Evolutionary conservation across 495 filamentous ascomycete genomes (phyloP).

Genomic region (Aspergillus funiculosus): DNA sequence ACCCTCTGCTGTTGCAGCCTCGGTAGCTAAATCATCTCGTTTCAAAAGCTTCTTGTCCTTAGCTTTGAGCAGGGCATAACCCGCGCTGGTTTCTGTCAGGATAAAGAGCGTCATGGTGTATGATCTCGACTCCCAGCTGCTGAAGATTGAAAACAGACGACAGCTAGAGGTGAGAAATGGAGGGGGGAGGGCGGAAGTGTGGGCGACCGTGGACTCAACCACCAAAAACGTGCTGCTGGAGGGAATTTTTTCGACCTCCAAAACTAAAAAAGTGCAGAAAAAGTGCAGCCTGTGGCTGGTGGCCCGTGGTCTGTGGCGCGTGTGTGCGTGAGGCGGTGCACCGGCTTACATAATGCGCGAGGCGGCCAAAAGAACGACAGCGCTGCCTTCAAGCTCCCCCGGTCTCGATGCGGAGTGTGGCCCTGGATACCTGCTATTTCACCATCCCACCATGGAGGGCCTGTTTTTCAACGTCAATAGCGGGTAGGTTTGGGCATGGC

Average conservation of each 20-base stretch:
- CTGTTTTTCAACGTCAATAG: slow-evolving; percentile 94
- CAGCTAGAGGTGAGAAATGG: slow-evolving; percentile 15
- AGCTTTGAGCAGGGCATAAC: slow-evolving; percentile 96
- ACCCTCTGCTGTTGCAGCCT: slow-evolving; percentile 75
- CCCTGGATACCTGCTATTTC: slow-evolving; percentile 14
- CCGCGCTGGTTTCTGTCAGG: slow-evolving; percentile 88
- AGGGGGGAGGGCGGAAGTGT: slow-evolving; percentile 20
- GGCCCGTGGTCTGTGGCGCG: slow-evolving; percentile 8
- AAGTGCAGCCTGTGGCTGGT: slow-evolving; percentile 20
- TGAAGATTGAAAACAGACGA: slow-evolving; percentile 17
- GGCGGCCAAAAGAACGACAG: slow-evolving; percentile 10
- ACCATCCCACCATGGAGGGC: slow-evolving; percentile 69
- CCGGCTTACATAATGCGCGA: slow-evolving; percentile 18
- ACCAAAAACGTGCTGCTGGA: slow-evolving; percentile 21
- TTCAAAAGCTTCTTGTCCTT: slow-evolving; percentile 97
- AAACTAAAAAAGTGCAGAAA: slow-evolving; percentile 24
- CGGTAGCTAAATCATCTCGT: slow-evolving; percentile 65
- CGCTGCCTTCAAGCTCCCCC: neutral
- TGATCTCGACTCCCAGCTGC: slow-evolving; percentile 29
- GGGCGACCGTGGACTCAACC: slow-evolving; percentile 22
- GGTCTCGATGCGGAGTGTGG: slow-evolving; percentile 15
- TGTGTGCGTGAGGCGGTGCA: slow-evolving; percentile 16
- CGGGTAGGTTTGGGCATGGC: slow-evolving; percentile 54
- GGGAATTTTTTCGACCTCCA: slow-evolving; percentile 23
- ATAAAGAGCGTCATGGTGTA: slow-evolving; percentile 69